Evolutionary conservation across 1,139 yeast species (phyloP).

Genomic region (Casaregolazyma lundiana): DNA sequence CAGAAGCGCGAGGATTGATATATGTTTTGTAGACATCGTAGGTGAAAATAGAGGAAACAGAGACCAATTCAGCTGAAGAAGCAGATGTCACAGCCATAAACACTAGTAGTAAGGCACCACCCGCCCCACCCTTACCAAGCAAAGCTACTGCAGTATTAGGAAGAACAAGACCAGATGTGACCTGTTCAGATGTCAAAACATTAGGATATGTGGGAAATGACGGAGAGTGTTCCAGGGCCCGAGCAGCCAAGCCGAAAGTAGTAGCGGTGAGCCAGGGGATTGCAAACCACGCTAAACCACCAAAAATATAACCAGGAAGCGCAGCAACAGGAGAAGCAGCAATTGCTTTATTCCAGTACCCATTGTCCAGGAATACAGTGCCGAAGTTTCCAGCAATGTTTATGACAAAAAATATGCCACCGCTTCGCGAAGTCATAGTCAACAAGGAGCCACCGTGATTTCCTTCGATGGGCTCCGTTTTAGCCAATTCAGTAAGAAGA

Average conservation of each 20-base stretch:
- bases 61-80: slow-evolving; percentile 71
- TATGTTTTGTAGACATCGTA: slow-evolving; percentile 81
- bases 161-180: slow-evolving; percentile 72
- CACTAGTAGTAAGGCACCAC: slow-evolving; percentile 65
- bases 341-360: slow-evolving; percentile 82
- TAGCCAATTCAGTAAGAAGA: slow-evolving; percentile 50
- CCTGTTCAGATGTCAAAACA: slow-evolving; percentile 57
- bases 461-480: slow-evolving; percentile 44
- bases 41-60: slow-evolving; percentile 79
- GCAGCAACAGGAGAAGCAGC: slow-evolving; percentile 83
- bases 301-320: slow-evolving; percentile 82
- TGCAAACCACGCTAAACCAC: slow-evolving; percentile 92
- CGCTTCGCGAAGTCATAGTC: slow-evolving; percentile 62
- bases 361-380: slow-evolving; percentile 82
- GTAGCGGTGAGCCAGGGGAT: slow-evolving; percentile 79
- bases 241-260: slow-evolving; percentile 77
- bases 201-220: slow-evolving; percentile 76
- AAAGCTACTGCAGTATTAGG: slow-evolving; percentile 86
- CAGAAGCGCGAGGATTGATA: slow-evolving; percentile 70
- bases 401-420: slow-evolving; percentile 80
- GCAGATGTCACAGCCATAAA: slow-evolving; percentile 72
- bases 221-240: slow-evolving; percentile 62
- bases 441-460: slow-evolving; percentile 70
- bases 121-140: slow-evolving; percentile 84
- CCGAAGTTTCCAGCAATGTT: slow-evolving; percentile 82